Evolutionary conservation across 495 filamentous ascomycete species (phyloP).

Genomic region (Annulohypoxylon maeteangense): DNA sequence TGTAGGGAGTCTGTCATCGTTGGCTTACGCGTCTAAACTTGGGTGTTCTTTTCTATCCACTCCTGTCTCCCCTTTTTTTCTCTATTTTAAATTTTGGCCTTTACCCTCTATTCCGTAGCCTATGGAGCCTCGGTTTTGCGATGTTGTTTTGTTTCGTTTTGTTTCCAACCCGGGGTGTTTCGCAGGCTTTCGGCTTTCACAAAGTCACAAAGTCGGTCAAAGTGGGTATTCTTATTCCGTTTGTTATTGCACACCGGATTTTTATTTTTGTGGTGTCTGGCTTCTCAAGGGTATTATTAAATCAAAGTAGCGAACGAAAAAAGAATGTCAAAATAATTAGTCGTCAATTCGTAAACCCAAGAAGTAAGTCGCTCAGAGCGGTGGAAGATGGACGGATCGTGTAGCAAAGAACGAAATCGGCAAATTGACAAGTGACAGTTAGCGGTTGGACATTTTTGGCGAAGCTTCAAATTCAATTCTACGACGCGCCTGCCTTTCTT

Average conservation of each 20-base stretch:
- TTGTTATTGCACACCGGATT: constrained; percentile 11
- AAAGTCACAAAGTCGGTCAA: constrained; percentile 4
- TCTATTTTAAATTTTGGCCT: not conserved
- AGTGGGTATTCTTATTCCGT: constrained; percentile 26
- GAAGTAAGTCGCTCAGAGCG: constrained; percentile 16
- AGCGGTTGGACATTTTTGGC: constrained; percentile 12
- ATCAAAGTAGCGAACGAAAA: constrained; percentile 5
- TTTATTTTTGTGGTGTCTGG: not conserved
- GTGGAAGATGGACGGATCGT: not conserved
- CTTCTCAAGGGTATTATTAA: constrained; percentile 25
- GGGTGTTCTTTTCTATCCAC: constrained; percentile 27
- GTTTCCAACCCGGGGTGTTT: not conserved
- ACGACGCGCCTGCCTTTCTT: constrained; percentile 45
- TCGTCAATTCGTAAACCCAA: constrained; percentile 34
- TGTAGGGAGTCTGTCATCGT: constrained; percentile 87
- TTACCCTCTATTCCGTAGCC: constrained; percentile 27
- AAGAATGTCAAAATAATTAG: constrained; percentile 9
- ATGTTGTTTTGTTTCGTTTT: not conserved
- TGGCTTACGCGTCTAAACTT: constrained; percentile 40
- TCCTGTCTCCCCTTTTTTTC: constrained; percentile 26
- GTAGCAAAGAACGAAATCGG: constrained; percentile 11
- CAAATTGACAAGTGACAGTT: not conserved
- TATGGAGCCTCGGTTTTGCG: not conserved
- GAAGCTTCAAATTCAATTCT: constrained; percentile 39
- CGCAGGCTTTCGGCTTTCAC: not conserved